A percentile compares a stretch with the other conserved stretches of the same genome.
phyloP scores from a whole-genome alignment of 1,284 basidiomycete genomes.

The Ustilago tritici region DNA sequence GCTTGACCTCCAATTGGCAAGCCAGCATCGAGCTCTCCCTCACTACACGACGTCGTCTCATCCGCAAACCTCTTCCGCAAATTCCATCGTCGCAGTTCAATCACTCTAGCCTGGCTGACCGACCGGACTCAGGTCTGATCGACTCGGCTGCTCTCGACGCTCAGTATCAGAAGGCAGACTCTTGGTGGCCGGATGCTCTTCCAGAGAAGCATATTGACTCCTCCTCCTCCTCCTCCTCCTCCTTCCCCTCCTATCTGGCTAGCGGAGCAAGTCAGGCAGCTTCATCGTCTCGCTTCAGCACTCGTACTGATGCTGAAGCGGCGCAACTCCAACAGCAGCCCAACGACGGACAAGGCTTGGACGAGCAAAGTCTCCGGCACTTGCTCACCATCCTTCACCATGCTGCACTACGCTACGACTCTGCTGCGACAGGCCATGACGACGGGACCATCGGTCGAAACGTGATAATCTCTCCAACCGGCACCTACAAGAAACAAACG shows the following conservation, averaged over 20 bases:
- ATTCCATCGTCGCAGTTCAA: conserved; percentile 30
- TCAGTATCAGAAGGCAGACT: conserved; percentile 25
- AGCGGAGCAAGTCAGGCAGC: neutral
- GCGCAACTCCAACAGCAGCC: neutral
- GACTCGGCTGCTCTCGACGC: conserved; percentile 33
- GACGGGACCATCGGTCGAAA: conserved; percentile 31
- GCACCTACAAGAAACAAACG: conserved; percentile 42
- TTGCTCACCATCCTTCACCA: conserved; percentile 47
- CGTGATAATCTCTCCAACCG: conserved; percentile 27
- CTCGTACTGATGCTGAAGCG: neutral
- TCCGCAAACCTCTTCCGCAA: conserved; percentile 60
- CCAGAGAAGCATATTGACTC: conserved; percentile 18
- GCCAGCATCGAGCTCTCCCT: conserved; percentile 55
- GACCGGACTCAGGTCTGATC: conserved; percentile 2
- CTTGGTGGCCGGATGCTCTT: conserved; percentile 51
- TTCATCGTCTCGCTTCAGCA: neutral
- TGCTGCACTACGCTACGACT: conserved; percentile 34
- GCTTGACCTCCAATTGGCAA: conserved; percentile 49
- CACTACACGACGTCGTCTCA: conserved; percentile 58
- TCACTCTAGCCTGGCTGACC: neutral
- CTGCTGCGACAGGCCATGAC: neutral
- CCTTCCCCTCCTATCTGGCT: too few species aligned
- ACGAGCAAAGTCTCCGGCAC: conserved; percentile 45
- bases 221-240: conserved; percentile 8
- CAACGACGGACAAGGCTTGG: conserved; percentile 36